A percentile compares a stretch with the other conserved stretches of the same genome.
phyloP scores from a whole-genome alignment of 2,329 filamentous ascomycete species.

The Cucurbitaria berberidis region DNA sequence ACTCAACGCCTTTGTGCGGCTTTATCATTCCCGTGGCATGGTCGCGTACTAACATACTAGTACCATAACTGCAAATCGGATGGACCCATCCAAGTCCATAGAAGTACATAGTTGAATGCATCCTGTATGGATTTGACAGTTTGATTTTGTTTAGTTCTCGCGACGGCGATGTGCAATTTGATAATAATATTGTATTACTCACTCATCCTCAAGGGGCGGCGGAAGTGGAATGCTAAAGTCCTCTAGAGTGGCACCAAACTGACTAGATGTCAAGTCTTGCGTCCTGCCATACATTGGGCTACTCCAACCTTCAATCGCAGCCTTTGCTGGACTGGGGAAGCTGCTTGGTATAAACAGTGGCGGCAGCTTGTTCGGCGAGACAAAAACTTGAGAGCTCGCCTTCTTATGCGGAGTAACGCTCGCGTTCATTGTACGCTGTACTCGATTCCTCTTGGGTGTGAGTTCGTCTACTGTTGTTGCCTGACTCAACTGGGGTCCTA shows the following conservation, averaged over 20 bases:
- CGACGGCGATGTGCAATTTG: not conserved
- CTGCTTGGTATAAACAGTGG: constrained; percentile 43
- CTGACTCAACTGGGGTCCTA: constrained; percentile 32
- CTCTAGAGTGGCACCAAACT: constrained; percentile 32
- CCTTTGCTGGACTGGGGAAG: constrained; percentile 38
- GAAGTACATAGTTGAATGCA: not conserved
- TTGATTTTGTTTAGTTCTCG: not conserved
- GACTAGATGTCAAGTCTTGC: constrained; percentile 19
- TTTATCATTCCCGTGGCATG: not conserved
- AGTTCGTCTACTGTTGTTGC: constrained; percentile 43
- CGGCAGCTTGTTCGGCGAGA: constrained; percentile 36
- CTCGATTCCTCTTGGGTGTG: constrained; percentile 25
- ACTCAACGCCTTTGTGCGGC: not conserved
- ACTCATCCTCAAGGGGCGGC: constrained; percentile 28
- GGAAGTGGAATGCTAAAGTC: constrained; percentile 43
- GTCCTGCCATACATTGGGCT: constrained; percentile 27
- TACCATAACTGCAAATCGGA: not conserved
- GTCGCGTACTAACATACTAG: not conserved
- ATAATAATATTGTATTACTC: not conserved
- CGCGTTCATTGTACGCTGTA: constrained; percentile 17
- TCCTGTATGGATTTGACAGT: not conserved
- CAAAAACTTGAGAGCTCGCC: constrained; percentile 22
- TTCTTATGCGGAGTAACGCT: constrained; percentile 32
- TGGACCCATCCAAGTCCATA: not conserved
- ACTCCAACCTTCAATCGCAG: constrained; percentile 29